A percentile compares a stretch with the other conserved stretches of the same genome.
These are phyloP conservation scores for Paecilomyces sp. DNA, from an alignment of 2,329 filamentous ascomycete species.

Conservation along the genomic window DNA sequence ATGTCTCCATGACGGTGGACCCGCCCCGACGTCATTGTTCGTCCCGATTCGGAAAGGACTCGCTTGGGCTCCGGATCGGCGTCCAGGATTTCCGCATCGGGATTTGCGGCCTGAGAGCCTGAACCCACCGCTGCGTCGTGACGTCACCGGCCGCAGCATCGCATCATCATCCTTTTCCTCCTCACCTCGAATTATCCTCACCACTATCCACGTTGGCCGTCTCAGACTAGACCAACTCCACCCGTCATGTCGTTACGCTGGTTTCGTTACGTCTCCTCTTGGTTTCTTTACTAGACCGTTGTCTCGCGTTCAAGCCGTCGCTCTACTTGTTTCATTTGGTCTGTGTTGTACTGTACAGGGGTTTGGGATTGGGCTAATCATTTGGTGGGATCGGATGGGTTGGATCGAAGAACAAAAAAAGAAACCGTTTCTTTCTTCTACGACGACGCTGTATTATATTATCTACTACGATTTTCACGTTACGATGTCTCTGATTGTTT, in stretches of 20 bases:
- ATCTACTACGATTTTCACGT: constrained; percentile 10
- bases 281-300: neutral
- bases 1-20: constrained; percentile 8
- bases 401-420: neutral
- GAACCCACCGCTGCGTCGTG: constrained; percentile 7
- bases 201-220: too few species aligned
- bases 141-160: constrained; percentile 10
- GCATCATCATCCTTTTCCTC: neutral
- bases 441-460: constrained; percentile 12
- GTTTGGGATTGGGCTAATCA: neutral
- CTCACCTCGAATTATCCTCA: neutral
- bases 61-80: constrained; percentile 13
- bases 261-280: neutral
- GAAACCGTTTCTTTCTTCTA: neutral
- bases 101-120: constrained; percentile 7
- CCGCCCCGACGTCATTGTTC: constrained; percentile 16
- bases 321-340: neutral
- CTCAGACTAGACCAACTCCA: neutral
- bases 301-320: neutral
- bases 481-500: constrained; percentile 6
- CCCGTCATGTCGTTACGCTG: constrained; percentile 5
- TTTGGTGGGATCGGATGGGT: neutral
- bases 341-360: neutral
- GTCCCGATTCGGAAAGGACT: constrained; percentile 9
- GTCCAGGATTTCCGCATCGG: constrained; percentile 8